phyloP scores from a whole-genome alignment of 495 filamentous ascomycete species.

The Penicillium paradoxum region DNA sequence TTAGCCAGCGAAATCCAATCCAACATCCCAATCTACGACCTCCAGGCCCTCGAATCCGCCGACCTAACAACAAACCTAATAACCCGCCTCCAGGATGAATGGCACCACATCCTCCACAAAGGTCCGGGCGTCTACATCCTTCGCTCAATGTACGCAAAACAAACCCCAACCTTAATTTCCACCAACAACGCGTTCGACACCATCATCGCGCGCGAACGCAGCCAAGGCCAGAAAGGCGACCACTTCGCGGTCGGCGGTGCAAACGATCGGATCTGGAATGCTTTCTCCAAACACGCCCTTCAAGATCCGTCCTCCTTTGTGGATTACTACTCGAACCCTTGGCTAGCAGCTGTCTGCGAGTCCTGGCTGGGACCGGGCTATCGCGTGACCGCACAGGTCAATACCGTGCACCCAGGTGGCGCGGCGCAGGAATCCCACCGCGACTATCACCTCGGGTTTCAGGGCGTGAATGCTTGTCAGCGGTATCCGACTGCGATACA shows the following conservation, averaged over 20 bases:
- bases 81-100: conserved; percentile 47
- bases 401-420: conserved; percentile 50
- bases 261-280: conserved; percentile 56
- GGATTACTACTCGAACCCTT: conserved; percentile 51
- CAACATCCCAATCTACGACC: conserved; percentile 52
- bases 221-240: conserved; percentile 40
- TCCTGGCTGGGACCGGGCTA: conserved; percentile 52
- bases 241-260: conserved; percentile 46
- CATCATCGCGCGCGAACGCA: conserved; percentile 40
- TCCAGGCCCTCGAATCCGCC: conserved; percentile 22
- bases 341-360: conserved; percentile 40
- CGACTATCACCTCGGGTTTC: conserved; percentile 56
- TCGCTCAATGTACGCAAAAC: conserved; percentile 39
- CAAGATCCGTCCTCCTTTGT: conserved; percentile 43
- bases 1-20: conserved; percentile 33
- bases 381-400: conserved; percentile 52
- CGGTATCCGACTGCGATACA: conserved; percentile 43
- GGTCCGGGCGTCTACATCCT: conserved; percentile 53
- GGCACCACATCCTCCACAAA: conserved; percentile 47
- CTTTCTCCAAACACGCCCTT: conserved; percentile 50
- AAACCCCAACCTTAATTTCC: conserved; percentile 27
- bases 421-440: conserved; percentile 48
- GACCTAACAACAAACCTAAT: conserved; percentile 13
- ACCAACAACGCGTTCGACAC: conserved; percentile 39
- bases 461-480: conserved; percentile 29